Base-by-base conservation (phyloP, 192 early-diverging fungal genomes). In the Entophlyctis helioformis region DNA sequence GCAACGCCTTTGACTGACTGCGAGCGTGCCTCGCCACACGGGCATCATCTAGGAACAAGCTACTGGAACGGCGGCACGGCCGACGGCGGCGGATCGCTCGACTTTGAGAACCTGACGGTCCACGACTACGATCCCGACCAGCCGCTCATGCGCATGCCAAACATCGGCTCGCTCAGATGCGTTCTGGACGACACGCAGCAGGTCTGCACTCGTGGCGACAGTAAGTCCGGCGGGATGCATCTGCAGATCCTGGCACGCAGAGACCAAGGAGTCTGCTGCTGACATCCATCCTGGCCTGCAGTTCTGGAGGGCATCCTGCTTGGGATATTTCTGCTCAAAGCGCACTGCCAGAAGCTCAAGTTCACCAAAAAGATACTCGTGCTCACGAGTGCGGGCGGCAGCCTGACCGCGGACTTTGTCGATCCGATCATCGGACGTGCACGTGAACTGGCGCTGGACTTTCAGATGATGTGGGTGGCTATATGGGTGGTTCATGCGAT, bases 281-380 rank as follows among this genome's bases (percentile, higher is more conserved):
- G n/a, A n/a, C n/a, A n/a, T n/a, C n/a, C n/a, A n/a, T n/a, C n/a
- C n/a, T n/a, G n/a, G n/a, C n/a, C n/a, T n/a, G n/a, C 60, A 82
- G 83, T 75, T 26, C 43, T 85, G 44, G 77, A 81, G 52, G 82
- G 63, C 13, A 50, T 85, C 46, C 73, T 81, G 38, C 59, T 82
- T 24, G 68, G 67, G 9, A 36, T 79, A 24, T 42, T 71, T 11
- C 70, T 73, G 51, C 72, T 83, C 26, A 44, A 61, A 23, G 47
- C 39, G 29, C 62, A 71, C 53, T 81, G 79, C 50, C 61, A 63
- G 39, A 56, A 71, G 1, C 51, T 76, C 31, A 85, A 83, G 53
- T 86, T 67, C 37, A 50, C 46, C n/a, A 85, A 85, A 57, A 74
- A 57, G 31, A 71, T 86, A 8, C 66, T 66, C 36, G 43, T 86